A percentile compares a stretch with the other conserved stretches of the same genome.
These are phyloP conservation scores for Penicillium daleae DNA, from an alignment of 495 filamentous ascomycete species.

Conservation along the genomic window DNA sequence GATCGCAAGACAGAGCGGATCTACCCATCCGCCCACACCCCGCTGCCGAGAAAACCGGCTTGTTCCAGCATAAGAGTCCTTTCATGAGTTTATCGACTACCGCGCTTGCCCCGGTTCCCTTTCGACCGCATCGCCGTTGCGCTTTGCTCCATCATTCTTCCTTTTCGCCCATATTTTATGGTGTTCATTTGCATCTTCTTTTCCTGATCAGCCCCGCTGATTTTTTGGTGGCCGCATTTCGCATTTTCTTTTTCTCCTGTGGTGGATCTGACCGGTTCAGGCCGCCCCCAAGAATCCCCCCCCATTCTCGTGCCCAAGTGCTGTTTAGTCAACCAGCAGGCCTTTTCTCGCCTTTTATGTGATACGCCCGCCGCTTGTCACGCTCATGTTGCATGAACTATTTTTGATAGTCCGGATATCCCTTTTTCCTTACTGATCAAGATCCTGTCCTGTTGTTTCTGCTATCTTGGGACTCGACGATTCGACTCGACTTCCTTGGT, in stretches of 20 bases:
- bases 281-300: constrained; percentile 29
- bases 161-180: background rate
- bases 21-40: constrained; percentile 22
- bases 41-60: constrained; percentile 15
- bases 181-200: constrained; percentile 9
- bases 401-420: constrained; percentile 18
- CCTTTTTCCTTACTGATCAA: constrained; percentile 6
- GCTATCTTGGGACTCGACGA: background rate
- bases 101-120: constrained; percentile 27
- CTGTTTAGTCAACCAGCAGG: constrained; percentile 20
- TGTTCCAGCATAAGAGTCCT: constrained; percentile 25
- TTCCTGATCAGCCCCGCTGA: constrained; percentile 19
- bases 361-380: constrained; percentile 22
- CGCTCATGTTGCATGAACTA: constrained; percentile 28
- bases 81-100: constrained; percentile 27
- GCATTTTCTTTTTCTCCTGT: constrained; percentile 17
- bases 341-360: constrained; percentile 26
- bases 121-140: background rate
- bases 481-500: background rate
- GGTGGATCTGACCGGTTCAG: constrained; percentile 73
- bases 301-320: constrained; percentile 15
- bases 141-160: constrained; percentile 7
- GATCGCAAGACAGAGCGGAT: constrained; percentile 20
- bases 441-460: constrained; percentile 10
- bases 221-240: constrained; percentile 20